Base-by-base conservation (phyloP, 2,329 filamentous ascomycete genomes). In the Fusarium nodosum region DNA sequence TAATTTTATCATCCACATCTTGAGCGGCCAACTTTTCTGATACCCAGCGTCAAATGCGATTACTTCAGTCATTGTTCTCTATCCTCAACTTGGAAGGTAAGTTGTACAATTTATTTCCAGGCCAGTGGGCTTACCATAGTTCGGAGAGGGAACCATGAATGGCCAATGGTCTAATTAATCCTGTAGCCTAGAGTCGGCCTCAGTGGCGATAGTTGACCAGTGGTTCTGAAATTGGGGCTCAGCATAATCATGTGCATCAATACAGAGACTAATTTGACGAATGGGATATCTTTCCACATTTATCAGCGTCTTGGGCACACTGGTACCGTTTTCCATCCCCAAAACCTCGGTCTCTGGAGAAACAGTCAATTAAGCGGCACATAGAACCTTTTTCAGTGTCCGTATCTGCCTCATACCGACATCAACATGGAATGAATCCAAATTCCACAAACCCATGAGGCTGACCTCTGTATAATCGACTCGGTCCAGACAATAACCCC, bases 91-190 rank as follows among this genome's bases (percentile, higher is more conserved):
- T 39, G 4, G 12, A 39, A 20, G 18, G 9, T 13, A 20, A 20
- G n/a, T 20, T 20, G n/a, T 4, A 38, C 20, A 5, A 12, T 38
- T 18, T 5, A n/a, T 20, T 38, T 8, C 36, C 9, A 12, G 18
- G 10, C 7, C 7, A 39, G 5, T 39, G n/a, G n/a, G 0, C 2
- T 8, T 39, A 7, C 3, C 6, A 7, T 2, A 39, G 2, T 13
- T 7, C 13, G n/a, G 36, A 11, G 12, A 11, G n/a, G 11, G 20
- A 7, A 20, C 3, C 6, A 34, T 16, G 7, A 34, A 34, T 34
- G 31, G 15, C 15, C 31, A 34, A 7, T 16, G 31, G 7, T 7
- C 31, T 15, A 16, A 4, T 13, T 39, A 22, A 39, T 22, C 22
- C n/a, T 22, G 36, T 39, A 20, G 36, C 36, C 36, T 39, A 13